These are phyloP conservation scores for Metschnikowia borealis DNA, from an alignment of 805 yeast species.

Conservation along the genomic window DNA sequence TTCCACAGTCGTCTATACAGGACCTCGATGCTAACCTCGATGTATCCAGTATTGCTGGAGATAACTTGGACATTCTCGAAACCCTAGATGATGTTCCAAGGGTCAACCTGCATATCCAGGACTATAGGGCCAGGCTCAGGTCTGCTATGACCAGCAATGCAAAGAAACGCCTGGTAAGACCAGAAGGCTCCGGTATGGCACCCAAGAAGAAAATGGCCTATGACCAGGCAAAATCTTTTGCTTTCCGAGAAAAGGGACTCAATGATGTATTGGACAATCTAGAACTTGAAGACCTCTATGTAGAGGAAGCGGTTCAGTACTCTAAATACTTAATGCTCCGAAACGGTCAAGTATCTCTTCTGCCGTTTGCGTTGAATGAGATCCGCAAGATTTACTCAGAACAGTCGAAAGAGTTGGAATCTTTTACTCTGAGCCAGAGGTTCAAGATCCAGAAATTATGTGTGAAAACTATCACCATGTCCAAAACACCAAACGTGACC, in stretches of 20 bases:
- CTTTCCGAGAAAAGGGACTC: background rate
- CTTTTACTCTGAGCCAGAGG: conserved; percentile 15
- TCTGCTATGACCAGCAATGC: background rate
- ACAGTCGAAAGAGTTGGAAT: conserved; percentile 18
- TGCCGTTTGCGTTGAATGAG: conserved; percentile 6
- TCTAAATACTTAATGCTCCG: background rate
- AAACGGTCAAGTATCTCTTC: background rate
- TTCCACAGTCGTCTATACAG: conserved; percentile 11
- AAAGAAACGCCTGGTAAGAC: background rate
- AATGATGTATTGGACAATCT: background rate
- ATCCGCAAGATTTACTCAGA: background rate
- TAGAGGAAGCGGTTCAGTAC: background rate
- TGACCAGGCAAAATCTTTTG: background rate
- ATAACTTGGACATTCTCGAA: conserved; percentile 16
- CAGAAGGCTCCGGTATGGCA: background rate
- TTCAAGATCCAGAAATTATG: conserved; percentile 25
- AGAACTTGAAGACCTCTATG: background rate
- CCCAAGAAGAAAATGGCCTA: background rate
- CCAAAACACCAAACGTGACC: conserved; percentile 15
- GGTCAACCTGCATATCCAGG: conserved; percentile 4
- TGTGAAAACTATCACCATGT: conserved; percentile 22
- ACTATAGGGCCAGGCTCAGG: conserved; percentile 1
- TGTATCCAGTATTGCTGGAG: conserved; percentile 8
- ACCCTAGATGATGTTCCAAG: background rate
- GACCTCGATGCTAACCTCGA: conserved; percentile 11